These are phyloP conservation scores for Dactylellina haptotyla DNA, from an alignment of 2,329 filamentous ascomycete species.

Conservation along the genomic window DNA sequence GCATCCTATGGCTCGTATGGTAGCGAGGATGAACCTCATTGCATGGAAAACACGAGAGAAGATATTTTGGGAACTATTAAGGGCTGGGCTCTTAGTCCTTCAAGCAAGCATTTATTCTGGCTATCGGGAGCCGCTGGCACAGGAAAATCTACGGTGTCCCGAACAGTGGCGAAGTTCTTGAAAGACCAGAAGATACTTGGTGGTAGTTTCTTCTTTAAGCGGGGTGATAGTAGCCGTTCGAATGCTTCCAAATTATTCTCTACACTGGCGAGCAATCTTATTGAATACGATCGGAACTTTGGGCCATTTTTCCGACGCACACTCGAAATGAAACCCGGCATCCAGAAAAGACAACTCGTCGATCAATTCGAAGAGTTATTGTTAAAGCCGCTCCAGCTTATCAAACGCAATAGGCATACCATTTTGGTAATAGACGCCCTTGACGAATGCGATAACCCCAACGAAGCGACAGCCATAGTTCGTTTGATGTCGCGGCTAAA, in stretches of 20 bases:
- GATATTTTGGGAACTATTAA: conserved; percentile 41
- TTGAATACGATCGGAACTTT: background rate
- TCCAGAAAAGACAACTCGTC: background rate
- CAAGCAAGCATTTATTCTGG: conserved; percentile 59
- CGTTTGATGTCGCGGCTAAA: conserved; percentile 55
- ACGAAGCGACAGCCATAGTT: conserved; percentile 58
- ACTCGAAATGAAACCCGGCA: background rate
- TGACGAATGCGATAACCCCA: conserved; percentile 58
- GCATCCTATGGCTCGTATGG: conserved; percentile 55
- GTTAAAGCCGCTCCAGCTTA: background rate
- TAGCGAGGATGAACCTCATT: conserved; percentile 48
- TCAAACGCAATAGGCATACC: background rate
- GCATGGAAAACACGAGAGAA: conserved; percentile 56
- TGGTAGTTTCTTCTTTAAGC: conserved; percentile 26
- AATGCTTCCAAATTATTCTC: conserved; percentile 1
- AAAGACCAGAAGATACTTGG: background rate
- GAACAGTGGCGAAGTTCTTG: background rate
- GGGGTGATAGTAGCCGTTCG: background rate
- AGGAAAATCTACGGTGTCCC: conserved; percentile 34
- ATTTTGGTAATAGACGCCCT: conserved; percentile 59
- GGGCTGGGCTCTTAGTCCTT: conserved; percentile 32
- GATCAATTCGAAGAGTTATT: background rate
- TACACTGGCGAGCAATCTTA: background rate
- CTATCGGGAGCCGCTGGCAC: conserved; percentile 61
- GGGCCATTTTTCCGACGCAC: background rate